Evolutionary conservation across 306 rosid species (phyloP).

Genomic region (Echinosophora koreensis): DNA sequence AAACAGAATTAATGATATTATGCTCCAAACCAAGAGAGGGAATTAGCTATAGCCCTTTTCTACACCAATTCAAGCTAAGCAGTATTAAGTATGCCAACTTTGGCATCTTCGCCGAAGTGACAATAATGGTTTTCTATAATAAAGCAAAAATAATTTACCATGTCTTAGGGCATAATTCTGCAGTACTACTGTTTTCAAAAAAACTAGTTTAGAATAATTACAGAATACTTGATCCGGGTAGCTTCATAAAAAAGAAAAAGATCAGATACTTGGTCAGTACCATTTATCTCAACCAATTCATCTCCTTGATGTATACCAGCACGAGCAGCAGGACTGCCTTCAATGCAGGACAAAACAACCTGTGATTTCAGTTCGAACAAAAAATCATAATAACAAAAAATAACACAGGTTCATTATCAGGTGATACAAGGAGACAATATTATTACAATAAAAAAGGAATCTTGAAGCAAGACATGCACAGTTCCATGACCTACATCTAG

Average conservation of each 20-base stretch:
- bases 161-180: background rate
- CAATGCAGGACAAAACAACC: conserved; percentile 89
- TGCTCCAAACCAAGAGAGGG: background rate
- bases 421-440: conserved; percentile 8
- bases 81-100: background rate
- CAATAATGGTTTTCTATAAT: conserved; percentile 19
- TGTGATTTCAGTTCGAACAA: conserved; percentile 47
- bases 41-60: background rate
- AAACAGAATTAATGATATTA: conserved; percentile 4
- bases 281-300: conserved; percentile 91
- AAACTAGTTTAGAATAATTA: background rate
- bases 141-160: background rate
- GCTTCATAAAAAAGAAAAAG: background rate
- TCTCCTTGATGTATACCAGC: conserved; percentile 96
- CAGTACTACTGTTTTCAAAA: background rate
- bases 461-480: conserved; percentile 9
- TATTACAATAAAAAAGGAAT: background rate
- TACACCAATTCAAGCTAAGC: conserved; percentile 9
- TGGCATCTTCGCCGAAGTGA: background rate
- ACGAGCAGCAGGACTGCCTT: conserved; percentile 95
- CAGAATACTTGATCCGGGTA: conserved; percentile 26
- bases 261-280: conserved; percentile 49
- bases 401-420: conserved; percentile 18
- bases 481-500: conserved; percentile 21
- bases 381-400: conserved; percentile 1